Conservation (phyloP, 176 grass and related monocot species). For the Lolium perenne region DNA sequence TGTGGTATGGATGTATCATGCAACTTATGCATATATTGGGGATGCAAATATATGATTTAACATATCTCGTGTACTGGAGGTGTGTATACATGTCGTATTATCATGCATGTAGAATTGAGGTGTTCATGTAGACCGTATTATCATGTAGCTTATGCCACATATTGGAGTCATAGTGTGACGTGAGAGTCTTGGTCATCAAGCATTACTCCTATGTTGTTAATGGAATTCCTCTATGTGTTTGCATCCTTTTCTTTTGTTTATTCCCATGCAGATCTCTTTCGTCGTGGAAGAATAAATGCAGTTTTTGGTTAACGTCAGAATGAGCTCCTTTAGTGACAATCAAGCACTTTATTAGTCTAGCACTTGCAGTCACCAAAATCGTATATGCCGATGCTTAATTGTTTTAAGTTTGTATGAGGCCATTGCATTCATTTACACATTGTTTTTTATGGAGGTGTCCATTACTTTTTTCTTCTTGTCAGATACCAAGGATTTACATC, state of each 20-base stretch:
- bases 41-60: not conserved
- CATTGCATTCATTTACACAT: not conserved
- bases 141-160: not conserved
- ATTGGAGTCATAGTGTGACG: not conserved
- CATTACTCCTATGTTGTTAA: not conserved
- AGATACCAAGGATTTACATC: not conserved
- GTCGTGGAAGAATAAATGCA: not conserved
- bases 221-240: not conserved
- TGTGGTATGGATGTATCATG: not conserved
- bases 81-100: not conserved
- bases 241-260: not conserved
- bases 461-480: not conserved
- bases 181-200: conserved; percentile 16
- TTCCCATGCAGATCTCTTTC: not conserved
- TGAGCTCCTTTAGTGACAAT: conserved; percentile 23
- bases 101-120: not conserved
- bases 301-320: conserved; percentile 27
- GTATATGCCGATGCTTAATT: not conserved
- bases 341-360: not conserved
- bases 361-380: not conserved
- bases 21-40: not conserved
- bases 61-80: not conserved
- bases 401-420: not conserved
- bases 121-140: not conserved
- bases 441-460: no score